Evolutionary conservation across 116 monocot species (phyloP), one percentile per base, ranked within the genome.

Genomic region (Cymodocea nodosa): DNA sequence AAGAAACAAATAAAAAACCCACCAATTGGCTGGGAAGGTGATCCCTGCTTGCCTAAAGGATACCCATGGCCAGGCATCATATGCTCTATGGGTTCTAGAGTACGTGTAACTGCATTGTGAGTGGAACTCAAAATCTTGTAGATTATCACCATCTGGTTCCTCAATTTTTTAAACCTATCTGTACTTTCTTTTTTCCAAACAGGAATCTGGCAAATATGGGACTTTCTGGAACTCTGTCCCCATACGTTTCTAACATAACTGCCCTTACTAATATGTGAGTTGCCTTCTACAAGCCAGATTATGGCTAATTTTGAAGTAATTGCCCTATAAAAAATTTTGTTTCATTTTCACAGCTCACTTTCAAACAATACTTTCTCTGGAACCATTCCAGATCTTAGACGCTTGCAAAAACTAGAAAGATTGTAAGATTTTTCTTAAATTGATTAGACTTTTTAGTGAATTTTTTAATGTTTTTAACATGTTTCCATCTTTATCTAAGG

Each of bases 11-110:
- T 97, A 16, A 2, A 50, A 7, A 88, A 86, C 69, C 72, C 76
- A 59, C 92, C 97, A 59, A 66, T 67, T 80, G 77, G 84, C 67
- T 97, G 97, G 97, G 74, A 53, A 71, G 97, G 97, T 4, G 97
- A 97, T 80, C 97, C 92, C 30, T 97, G 97, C 57, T 65, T 82
- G 49, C 97, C 97, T 75, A 64, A 18, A 59, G 73, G 64, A 15
- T 91, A 86, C 64, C 63, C 84, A 59, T 91, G 97, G 97, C 75
- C 74, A 62, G 91, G 97, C 23, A 60, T 97, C 57, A 79, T 76
- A 67, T 97, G 91, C 70, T 80, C 81, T 64, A 50, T 66, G 30
- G 80, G 70, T 35, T 15, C 59, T 2, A 62, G 40, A 69, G 64
- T 80, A 10, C 91, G 88, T 67, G 80, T 97, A 16, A 60, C 84